Conservation (phyloP, 2,329 filamentous ascomycete genomes). For the Aspergillus transmontanensis region DNA sequence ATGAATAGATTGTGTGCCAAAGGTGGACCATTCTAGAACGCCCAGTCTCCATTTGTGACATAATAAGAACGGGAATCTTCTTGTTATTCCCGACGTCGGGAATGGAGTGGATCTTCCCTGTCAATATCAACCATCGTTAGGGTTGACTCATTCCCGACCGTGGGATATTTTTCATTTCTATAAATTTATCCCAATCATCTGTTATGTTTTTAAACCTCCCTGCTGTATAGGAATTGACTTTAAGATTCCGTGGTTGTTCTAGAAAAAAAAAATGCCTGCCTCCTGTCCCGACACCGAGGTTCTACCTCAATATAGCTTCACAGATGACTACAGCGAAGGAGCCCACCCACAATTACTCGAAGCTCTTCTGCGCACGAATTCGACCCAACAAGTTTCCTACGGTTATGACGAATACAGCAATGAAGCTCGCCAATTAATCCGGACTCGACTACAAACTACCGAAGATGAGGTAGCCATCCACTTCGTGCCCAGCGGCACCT, state of each 20-base stretch:
- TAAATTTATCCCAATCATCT: neutral
- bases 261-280: conserved; percentile 11
- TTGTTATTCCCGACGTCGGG: conserved; percentile 1
- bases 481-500: conserved; percentile 56
- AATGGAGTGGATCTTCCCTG: neutral
- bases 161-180: neutral
- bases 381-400: conserved; percentile 51
- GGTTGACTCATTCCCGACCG: conserved; percentile 12
- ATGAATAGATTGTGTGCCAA: neutral
- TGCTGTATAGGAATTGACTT: neutral
- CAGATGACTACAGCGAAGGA: conserved; percentile 57
- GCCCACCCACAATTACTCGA: conserved; percentile 54
- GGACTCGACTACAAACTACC: conserved; percentile 30
- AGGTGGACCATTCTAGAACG: neutral
- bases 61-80: neutral
- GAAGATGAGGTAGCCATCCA: conserved; percentile 50
- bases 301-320: conserved; percentile 47
- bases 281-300: conserved; percentile 16
- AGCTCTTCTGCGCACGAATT: conserved; percentile 49
- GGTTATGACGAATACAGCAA: conserved; percentile 50
- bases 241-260: neutral
- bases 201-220: neutral
- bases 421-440: conserved; percentile 47
- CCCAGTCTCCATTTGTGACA: neutral
- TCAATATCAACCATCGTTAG: neutral